These are phyloP conservation scores for Phaseolus coccineus DNA, from an alignment of 331 rosid genomes.

Conservation along the genomic window DNA sequence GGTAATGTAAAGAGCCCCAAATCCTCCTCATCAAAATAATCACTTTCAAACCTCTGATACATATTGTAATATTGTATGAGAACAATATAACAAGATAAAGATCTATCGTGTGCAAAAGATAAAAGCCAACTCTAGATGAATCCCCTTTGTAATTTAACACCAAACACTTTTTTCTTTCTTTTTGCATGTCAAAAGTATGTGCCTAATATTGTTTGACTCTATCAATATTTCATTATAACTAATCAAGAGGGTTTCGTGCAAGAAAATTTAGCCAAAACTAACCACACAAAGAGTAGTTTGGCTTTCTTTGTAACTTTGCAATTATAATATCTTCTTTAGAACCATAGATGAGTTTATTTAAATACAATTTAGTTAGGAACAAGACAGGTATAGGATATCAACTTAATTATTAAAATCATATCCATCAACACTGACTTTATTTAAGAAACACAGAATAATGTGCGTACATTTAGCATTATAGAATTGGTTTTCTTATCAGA, in stretches of 20 bases:
- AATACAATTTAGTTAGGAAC: conserved; percentile 5
- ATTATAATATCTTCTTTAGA: neutral
- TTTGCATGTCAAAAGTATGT: conserved; percentile 47
- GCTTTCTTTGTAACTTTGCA: conserved; percentile 2
- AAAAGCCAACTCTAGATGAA: neutral
- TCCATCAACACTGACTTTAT: neutral
- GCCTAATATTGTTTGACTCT: conserved; percentile 37
- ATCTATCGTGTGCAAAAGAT: no score
- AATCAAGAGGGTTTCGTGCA: conserved; percentile 39
- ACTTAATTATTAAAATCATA: conserved; percentile 14
- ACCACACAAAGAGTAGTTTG: neutral
- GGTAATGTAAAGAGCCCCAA: no score
- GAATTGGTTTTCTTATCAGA: neutral
- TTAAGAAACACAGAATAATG: neutral
- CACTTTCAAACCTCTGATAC: no score
- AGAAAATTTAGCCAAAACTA: conserved; percentile 35
- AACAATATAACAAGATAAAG: no score
- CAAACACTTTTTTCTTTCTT: neutral
- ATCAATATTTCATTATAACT: neutral
- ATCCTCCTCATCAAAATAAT: no score
- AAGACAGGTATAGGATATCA: conserved; percentile 26
- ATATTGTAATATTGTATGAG: no score
- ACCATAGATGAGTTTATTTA: neutral
- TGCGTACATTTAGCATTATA: neutral
- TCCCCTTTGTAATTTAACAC: conserved; percentile 1